Evolutionary conservation across 1,284 basidiomycete species (phyloP).

Genomic region (Amylostereum chailletii): DNA sequence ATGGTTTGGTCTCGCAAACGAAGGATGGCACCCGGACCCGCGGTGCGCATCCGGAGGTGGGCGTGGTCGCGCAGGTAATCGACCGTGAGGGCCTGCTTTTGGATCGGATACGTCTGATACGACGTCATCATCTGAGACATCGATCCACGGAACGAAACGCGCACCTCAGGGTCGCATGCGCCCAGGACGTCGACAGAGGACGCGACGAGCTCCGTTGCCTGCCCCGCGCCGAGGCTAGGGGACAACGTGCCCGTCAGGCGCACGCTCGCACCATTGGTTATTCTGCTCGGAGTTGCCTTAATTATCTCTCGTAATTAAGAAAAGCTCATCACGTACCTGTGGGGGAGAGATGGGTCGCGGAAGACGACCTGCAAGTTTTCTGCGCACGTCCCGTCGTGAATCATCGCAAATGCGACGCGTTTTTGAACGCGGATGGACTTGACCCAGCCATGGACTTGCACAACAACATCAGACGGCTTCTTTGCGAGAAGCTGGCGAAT

Average conservation of each 20-base stretch:
- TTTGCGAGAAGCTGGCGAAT: constrained; percentile 47
- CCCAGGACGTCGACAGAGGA: constrained; percentile 61
- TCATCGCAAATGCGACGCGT: constrained; percentile 74
- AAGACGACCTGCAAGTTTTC: constrained; percentile 75
- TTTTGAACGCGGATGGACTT: constrained; percentile 81
- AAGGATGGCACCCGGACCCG: constrained; percentile 62
- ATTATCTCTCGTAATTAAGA: not conserved
- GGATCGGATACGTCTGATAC: constrained; percentile 72
- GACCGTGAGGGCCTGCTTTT: constrained; percentile 70
- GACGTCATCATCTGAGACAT: not conserved
- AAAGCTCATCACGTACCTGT: constrained; percentile 24
- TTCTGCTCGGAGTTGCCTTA: constrained; percentile 22
- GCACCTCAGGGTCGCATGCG: constrained; percentile 65
- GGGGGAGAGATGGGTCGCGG: constrained; percentile 31
- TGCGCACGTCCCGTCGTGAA: constrained; percentile 74
- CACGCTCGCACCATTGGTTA: constrained; percentile 72
- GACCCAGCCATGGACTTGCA: constrained; percentile 68
- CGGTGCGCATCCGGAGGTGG: constrained; percentile 78
- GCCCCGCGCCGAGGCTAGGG: constrained; percentile 59
- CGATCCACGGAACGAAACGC: constrained; percentile 12
- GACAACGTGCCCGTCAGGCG: constrained; percentile 58
- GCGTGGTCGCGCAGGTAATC: constrained; percentile 77
- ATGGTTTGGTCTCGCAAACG: constrained; percentile 58
- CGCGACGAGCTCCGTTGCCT: constrained; percentile 71
- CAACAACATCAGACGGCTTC: constrained; percentile 9